A percentile compares a stretch with the other conserved stretches of the same genome.
Evolutionary conservation across 805 yeast genomes (phyloP).

Genomic region (Wickerhamiella azymoides): DNA sequence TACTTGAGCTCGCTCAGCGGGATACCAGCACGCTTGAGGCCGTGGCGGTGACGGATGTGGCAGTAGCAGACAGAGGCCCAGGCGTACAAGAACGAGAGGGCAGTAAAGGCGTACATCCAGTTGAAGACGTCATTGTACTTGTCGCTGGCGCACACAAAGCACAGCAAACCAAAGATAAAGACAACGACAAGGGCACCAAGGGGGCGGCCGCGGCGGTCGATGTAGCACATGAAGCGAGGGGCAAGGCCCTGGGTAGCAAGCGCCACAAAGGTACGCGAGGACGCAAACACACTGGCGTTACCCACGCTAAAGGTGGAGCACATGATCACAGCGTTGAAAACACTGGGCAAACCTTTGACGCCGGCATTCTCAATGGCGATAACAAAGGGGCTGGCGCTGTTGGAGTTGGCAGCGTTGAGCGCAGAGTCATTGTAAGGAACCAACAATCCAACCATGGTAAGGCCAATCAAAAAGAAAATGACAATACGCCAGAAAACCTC

Average conservation of each 20-base stretch:
- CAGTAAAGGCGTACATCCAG: slow-evolving; percentile 65
- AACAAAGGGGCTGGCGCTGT: slow-evolving; percentile 59
- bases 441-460: slow-evolving; percentile 46
- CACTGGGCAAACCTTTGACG: slow-evolving; percentile 50
- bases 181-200: slow-evolving; percentile 44
- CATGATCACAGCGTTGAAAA: slow-evolving; percentile 57
- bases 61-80: slow-evolving; percentile 64
- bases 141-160: slow-evolving; percentile 48
- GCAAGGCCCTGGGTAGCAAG: slow-evolving; percentile 53
- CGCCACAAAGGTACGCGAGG: slow-evolving; percentile 57
- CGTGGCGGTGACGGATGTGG: slow-evolving; percentile 53
- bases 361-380: slow-evolving; percentile 56
- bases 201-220: slow-evolving; percentile 70
- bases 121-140: slow-evolving; percentile 39
- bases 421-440: slow-evolving; percentile 50
- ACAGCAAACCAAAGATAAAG: slow-evolving; percentile 37
- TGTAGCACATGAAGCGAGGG: slow-evolving; percentile 45
- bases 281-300: slow-evolving; percentile 57
- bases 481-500: slow-evolving; percentile 75
- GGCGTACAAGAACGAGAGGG: slow-evolving; percentile 58
- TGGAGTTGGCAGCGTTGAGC: slow-evolving; percentile 39
- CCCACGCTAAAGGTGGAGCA: slow-evolving; percentile 60
- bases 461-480: slow-evolving; percentile 50
- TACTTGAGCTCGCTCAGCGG: slow-evolving; percentile 54
- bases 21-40: slow-evolving; percentile 52